Evolutionary conservation across 441 rosid genomes (phyloP).

Genomic region (Lepidium campestre): DNA sequence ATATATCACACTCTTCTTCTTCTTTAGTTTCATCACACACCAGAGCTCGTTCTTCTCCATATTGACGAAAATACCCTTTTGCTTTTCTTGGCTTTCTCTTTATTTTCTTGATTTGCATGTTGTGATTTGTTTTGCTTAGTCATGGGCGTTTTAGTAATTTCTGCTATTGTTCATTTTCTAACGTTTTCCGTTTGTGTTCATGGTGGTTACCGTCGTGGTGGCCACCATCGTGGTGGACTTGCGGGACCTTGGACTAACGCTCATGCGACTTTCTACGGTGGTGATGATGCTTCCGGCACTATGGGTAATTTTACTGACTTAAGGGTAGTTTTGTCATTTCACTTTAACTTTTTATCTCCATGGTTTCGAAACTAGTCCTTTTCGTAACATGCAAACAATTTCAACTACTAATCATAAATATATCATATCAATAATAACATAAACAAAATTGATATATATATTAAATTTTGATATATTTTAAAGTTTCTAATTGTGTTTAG

Average conservation of each 20-base stretch:
- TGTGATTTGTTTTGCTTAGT: conserved; percentile 3
- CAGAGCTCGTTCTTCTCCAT: neutral
- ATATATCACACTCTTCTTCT: conserved; percentile 20
- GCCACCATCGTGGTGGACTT: conserved; percentile 23
- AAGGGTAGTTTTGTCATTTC: neutral
- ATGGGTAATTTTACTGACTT: conserved; percentile 47
- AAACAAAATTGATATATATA: no score
- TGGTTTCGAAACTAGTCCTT: neutral
- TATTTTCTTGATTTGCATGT: neutral
- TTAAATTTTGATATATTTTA: no score
- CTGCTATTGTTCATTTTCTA: conserved; percentile 11
- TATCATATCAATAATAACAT: no score
- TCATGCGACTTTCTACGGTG: conserved; percentile 94
- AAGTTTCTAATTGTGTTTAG: no score
- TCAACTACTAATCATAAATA: neutral
- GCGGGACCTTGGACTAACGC: conserved; percentile 69
- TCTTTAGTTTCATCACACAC: conserved; percentile 8
- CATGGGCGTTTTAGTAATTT: conserved; percentile 19
- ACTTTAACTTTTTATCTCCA: neutral
- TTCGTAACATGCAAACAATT: conserved; percentile 10
- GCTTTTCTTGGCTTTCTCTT: neutral
- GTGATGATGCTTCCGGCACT: conserved; percentile 94
- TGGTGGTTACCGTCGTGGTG: conserved; percentile 15
- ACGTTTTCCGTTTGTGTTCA: conserved; percentile 16
- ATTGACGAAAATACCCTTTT: neutral